Percentiles rank a stretch among this genome's conserved stretches.
phyloP scores from a whole-genome alignment of 2,329 filamentous ascomycete species.

The Dothiorella sarmentorum region DNA sequence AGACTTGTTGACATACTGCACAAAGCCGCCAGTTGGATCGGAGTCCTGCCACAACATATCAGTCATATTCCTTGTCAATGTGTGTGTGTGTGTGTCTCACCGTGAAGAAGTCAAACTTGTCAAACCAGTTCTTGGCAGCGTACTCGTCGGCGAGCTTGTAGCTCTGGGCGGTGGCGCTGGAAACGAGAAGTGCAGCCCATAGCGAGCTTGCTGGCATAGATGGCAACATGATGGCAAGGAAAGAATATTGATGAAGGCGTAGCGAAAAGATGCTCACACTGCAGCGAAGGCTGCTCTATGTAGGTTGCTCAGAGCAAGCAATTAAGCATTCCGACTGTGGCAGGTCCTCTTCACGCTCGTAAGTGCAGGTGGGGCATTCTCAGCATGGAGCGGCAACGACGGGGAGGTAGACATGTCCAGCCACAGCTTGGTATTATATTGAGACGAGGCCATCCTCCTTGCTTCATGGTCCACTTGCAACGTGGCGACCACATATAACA shows the following conservation, averaged over 20 bases:
- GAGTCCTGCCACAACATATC: conserved; percentile 12
- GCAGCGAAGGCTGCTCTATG: conserved; percentile 1
- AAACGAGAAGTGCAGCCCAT: neutral
- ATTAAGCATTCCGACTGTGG: conserved; percentile 6
- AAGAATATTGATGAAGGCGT: neutral
- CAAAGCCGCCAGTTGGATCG: conserved; percentile 33
- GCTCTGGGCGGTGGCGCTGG: neutral
- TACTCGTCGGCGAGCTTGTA: conserved; percentile 42
- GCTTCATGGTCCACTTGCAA: neutral
- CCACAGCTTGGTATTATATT: conserved; percentile 7
- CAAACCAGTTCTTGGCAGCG: conserved; percentile 42
- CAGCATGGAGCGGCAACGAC: neutral
- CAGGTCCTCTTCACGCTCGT: neutral
- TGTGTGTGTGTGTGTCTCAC: too few relatives aligned
- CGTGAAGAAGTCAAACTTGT: conserved; percentile 42
- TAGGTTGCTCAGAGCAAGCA: neutral
- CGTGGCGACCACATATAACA: neutral
- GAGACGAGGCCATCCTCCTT: conserved; percentile 1
- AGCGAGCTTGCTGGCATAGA: neutral
- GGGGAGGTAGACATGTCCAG: neutral
- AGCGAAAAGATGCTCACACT: neutral
- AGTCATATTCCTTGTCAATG: too few relatives aligned
- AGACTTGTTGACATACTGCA: conserved; percentile 41
- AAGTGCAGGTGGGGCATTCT: neutral
- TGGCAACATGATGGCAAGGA: neutral